Percentiles rank a stretch among this genome's conserved stretches.
These are phyloP conservation scores for Coemansia sp. DNA, from an alignment of 192 early-diverging fungal species.

Conservation along the genomic window DNA sequence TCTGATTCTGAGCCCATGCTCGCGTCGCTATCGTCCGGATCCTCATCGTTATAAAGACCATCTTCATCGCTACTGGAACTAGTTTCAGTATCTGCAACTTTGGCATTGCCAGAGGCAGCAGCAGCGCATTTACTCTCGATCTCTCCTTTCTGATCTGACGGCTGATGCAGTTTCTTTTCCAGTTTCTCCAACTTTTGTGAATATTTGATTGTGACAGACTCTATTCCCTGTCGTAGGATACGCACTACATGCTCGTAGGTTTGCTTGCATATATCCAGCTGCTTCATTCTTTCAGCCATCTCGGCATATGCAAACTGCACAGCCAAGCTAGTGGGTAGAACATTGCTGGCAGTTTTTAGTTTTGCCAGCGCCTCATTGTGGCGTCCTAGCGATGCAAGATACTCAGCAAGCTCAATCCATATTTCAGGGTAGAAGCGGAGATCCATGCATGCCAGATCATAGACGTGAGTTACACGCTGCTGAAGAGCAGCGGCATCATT, in stretches of 20 bases:
- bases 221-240: slow-evolving; percentile 20
- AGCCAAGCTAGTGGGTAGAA: slow-evolving; percentile 55
- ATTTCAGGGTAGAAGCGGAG: slow-evolving; percentile 87
- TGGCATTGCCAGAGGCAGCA: neutral
- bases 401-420: slow-evolving; percentile 62
- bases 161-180: slow-evolving; percentile 34
- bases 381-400: slow-evolving; percentile 21
- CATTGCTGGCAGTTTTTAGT: slow-evolving; percentile 28
- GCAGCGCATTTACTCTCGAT: neutral
- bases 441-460: slow-evolving; percentile 80
- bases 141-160: neutral
- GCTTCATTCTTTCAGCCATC: slow-evolving; percentile 63
- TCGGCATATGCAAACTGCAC: slow-evolving; percentile 76
- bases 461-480: slow-evolving; percentile 78
- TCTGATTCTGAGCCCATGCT: slow-evolving; percentile 21
- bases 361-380: slow-evolving; percentile 30
- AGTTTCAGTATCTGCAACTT: neutral
- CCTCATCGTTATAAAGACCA: slow-evolving; percentile 46
- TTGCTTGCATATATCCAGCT: slow-evolving; percentile 55
- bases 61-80: slow-evolving; percentile 22
- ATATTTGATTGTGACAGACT: slow-evolving; percentile 16
- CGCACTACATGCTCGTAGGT: slow-evolving; percentile 56
- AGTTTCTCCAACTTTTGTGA: slow-evolving; percentile 27
- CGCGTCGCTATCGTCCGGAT: slow-evolving; percentile 31
- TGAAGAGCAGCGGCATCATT: slow-evolving; percentile 55